A percentile compares a stretch with the other conserved stretches of the same genome.
Conservation (phyloP, 2,329 filamentous ascomycete species). For the Macrophomina phaseolina region DNA sequence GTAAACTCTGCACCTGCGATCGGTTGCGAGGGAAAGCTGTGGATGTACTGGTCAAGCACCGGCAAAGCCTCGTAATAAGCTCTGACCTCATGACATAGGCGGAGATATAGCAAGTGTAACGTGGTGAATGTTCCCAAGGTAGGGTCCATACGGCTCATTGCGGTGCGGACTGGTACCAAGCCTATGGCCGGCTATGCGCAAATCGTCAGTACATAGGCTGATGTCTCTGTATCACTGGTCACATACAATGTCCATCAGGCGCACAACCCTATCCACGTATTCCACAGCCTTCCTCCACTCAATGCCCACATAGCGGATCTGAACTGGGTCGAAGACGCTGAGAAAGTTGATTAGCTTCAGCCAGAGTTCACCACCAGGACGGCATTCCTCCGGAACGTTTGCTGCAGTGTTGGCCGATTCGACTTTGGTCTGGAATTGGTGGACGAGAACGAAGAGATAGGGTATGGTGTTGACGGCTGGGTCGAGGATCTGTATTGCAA, state of each 20-base stretch:
- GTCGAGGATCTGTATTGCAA: constrained; percentile 54
- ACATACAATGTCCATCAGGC: constrained; percentile 41
- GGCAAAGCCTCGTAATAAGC: constrained; percentile 62
- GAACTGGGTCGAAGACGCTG: constrained; percentile 58
- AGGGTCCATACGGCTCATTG: constrained; percentile 71
- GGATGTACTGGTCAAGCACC: constrained; percentile 68
- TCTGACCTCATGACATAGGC: constrained; percentile 61
- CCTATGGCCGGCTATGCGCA: constrained; percentile 39
- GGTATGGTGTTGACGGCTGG: constrained; percentile 64
- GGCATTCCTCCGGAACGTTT: constrained; percentile 46
- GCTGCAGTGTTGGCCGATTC: constrained; percentile 37
- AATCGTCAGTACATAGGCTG: constrained; percentile 26
- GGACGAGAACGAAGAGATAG: constrained; percentile 62
- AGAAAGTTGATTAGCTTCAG: constrained; percentile 55
- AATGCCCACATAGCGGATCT: constrained; percentile 60
- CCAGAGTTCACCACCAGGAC: constrained; percentile 56
- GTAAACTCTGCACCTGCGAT: constrained; percentile 42
- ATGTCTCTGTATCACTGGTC: neutral
- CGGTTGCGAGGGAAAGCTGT: constrained; percentile 64
- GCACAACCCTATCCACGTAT: constrained; percentile 41
- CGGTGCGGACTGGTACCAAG: constrained; percentile 52
- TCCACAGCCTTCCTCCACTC: constrained; percentile 55
- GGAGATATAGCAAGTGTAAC: constrained; percentile 64
- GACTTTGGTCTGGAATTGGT: constrained; percentile 49
- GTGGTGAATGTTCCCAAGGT: constrained; percentile 69